Base-by-base conservation (phyloP, 2,329 filamentous ascomycete species). In the Penicillium frequentans region DNA sequence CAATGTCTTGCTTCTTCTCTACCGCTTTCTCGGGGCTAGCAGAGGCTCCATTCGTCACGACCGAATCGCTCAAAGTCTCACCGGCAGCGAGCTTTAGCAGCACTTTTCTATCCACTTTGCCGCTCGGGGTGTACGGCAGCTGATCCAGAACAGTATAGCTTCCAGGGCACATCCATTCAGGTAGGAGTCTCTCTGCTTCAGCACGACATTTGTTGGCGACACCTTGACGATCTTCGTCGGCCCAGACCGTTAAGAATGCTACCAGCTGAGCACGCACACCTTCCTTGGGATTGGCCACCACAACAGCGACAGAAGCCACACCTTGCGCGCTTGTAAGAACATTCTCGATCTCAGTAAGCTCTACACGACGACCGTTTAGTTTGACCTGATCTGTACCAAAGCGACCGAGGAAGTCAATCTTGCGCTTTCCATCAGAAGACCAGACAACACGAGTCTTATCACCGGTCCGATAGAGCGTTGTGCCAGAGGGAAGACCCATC, bases 381-480 rank as follows among this genome's bases (percentile, higher is more conserved):
- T 96, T 96, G 52, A 96, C 87, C 71, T 96, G 92, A 0, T 90
- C 91, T 49, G 86, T 84, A 0, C 83, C 83, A 7, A 96, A 87
- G 7, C 92, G 86, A 0, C 92, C 92, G n/a, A 92, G 79, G 67
- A 90, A 95, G 68, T 96, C 89, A 14, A 96, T 79, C 4, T 68
- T 59, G 13, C 65, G 66, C 21, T 59, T 52, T 1, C 71, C 70
- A 0, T 79, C 83, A 1, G 90, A 90, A 58, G 90, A 81, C 5
- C 79, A 64, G 2, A 83, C 81, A 49, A 96, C 81, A 21, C 84
- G 82, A 3, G 89, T 71, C 64, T 65, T 68, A 42, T 73, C 71
- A 14, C 71, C 71, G 3, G 71, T 74, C n/a, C 69, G 67, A 56
- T 72, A 73, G 5, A 51, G 49, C 21, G 24, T 51, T 5, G 33